Base-by-base conservation (phyloP, 2,329 filamentous ascomycete genomes). In the Magnaporthiopsis incrustans region DNA sequence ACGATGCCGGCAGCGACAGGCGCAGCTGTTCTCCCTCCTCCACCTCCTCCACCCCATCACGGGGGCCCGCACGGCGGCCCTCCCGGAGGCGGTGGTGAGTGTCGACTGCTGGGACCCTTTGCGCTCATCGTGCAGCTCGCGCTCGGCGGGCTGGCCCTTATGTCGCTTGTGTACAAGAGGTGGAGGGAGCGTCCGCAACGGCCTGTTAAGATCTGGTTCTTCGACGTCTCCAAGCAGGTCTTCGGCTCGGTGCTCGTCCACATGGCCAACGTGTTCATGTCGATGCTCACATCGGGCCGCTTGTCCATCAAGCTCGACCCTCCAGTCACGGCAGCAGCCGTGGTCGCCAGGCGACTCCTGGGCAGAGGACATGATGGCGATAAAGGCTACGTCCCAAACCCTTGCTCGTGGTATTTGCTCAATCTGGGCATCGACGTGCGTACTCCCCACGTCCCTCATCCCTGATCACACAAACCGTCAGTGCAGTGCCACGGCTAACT, bases 161-260 rank as follows among this genome's bases (percentile, higher is more conserved):
- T 94, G 64, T 91, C 92, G 1, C 83, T 99, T 61, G 94, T 98
- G 10, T 96, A 87, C 80, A 99, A 99, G 80, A 85, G 95, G 69
- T 97, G 90, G 87, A 86, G 91, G 68, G 95, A 99, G 77, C 84
- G 91, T 65, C 94, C 95, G 1, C 94, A 97, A 74, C 85, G 95
- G 64, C 94, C 94, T 1, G 73, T 98, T 72, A 96, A 96, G 82
- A 92, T 99, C 68, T 99, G 95, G 94, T 93, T 91, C 75, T 99
- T 98, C 75, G 95, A 99, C 73, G 95, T 88, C 30, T 96, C 92
- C 38, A 99, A 99, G 80, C 95, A 99, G 80, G 92, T 99, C 63
- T 90, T 98, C 71, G 95, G 95, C 27, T 96, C 92, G 35, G 88
- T 92, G 59, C 82, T 99, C 74, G 87, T 97, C 44, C 95, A 99